Evolutionary conservation across 805 yeast species (phyloP).

Genomic region (Metschnikowia cerradonensis): DNA sequence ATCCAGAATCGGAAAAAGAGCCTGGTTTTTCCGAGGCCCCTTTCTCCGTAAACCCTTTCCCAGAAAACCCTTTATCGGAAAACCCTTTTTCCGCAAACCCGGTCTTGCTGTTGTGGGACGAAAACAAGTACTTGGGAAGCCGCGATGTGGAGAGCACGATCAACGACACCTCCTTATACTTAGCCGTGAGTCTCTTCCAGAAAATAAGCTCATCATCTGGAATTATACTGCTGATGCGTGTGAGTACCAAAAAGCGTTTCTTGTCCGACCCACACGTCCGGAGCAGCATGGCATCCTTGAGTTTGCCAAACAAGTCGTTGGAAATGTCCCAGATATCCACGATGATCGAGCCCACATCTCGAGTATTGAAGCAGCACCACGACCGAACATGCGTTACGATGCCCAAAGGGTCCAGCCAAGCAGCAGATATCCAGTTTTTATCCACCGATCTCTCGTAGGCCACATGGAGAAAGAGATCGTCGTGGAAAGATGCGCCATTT

Average conservation of each 20-base stretch:
- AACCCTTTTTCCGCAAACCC: no score
- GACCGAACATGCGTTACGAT: conserved; percentile 55
- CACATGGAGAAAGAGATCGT: conserved; percentile 77
- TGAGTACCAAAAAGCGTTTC: conserved; percentile 59
- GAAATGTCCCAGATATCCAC: conserved; percentile 67
- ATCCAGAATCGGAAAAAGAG: conserved; percentile 1
- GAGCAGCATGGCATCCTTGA: conserved; percentile 32
- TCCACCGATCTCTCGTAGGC: conserved; percentile 82
- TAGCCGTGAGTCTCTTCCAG: conserved; percentile 70
- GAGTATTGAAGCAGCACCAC: conserved; percentile 46
- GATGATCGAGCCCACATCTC: conserved; percentile 46
- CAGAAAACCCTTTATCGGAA: no score
- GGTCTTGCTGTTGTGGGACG: conserved; percentile 9
- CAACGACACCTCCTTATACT: conserved; percentile 52
- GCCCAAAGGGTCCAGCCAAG: conserved; percentile 88
- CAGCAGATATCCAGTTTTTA: conserved; percentile 77
- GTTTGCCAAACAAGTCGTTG: conserved; percentile 34
- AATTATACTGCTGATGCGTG: conserved; percentile 67
- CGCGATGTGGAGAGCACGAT: conserved; percentile 68
- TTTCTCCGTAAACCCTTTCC: no score
- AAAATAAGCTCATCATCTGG: conserved; percentile 80
- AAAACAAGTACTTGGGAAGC: conserved; percentile 45
- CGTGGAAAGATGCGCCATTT: conserved; percentile 26
- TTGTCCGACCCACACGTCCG: conserved; percentile 40
- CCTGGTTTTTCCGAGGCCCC: no score